Evolutionary conservation across 2,329 filamentous ascomycete species (phyloP).

Genomic region (Elsinoe ampelina): DNA sequence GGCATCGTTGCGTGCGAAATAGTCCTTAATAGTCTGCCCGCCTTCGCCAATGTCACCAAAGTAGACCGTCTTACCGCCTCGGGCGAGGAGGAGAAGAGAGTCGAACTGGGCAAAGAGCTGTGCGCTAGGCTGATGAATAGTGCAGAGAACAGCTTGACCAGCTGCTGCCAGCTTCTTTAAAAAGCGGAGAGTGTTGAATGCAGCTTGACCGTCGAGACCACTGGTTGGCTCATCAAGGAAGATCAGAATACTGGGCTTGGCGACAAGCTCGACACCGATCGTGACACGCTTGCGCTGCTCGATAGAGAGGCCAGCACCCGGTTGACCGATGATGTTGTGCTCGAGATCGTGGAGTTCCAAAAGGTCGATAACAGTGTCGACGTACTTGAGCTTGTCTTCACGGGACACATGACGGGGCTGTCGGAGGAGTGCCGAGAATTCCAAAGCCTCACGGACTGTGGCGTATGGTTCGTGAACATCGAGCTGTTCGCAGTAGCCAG

Average conservation of each 20-base stretch:
- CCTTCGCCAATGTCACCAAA: slow-evolving; percentile 50
- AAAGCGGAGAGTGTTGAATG: slow-evolving; percentile 57
- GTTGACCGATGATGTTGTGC: slow-evolving; percentile 52
- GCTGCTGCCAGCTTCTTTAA: slow-evolving; percentile 55
- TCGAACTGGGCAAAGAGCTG: slow-evolving; percentile 60
- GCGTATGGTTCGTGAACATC: slow-evolving; percentile 58
- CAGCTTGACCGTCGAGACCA: slow-evolving; percentile 56
- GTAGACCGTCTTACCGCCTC: slow-evolving; percentile 56
- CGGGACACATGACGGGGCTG: slow-evolving; percentile 49
- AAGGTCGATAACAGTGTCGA: slow-evolving; percentile 52
- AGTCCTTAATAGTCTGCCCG: slow-evolving; percentile 34
- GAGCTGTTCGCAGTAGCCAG: slow-evolving; percentile 52
- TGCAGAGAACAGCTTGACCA: slow-evolving; percentile 59
- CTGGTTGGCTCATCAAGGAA: slow-evolving; percentile 53
- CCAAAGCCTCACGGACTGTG: slow-evolving; percentile 57
- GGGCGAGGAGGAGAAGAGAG: slow-evolving; percentile 53
- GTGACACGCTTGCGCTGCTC: slow-evolving; percentile 51
- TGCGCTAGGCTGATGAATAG: slow-evolving; percentile 62
- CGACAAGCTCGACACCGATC: slow-evolving; percentile 48
- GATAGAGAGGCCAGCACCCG: slow-evolving; percentile 44
- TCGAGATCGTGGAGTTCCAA: slow-evolving; percentile 60
- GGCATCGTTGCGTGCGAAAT: slow-evolving; percentile 46
- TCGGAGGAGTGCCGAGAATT: slow-evolving; percentile 56
- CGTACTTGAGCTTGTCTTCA: slow-evolving; percentile 58
- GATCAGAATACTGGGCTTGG: slow-evolving; percentile 51